Evolutionary conservation across 2,329 filamentous ascomycete species (phyloP).

Genomic region (Venturia oleaginea): DNA sequence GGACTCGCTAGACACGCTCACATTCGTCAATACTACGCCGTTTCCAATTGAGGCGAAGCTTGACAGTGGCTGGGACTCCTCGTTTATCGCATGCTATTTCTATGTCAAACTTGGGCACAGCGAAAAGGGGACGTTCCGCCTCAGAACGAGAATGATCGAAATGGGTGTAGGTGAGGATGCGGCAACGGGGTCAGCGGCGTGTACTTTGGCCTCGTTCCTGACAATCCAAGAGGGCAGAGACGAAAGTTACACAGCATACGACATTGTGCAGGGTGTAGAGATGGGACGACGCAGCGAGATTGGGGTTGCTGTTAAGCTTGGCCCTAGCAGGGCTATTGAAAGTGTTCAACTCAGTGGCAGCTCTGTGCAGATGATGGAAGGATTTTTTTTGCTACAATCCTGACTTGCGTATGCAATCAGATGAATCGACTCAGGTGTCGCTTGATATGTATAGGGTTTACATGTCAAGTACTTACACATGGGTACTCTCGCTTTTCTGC

Average conservation of each 20-base stretch:
- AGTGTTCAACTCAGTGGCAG: slow-evolving; percentile 34
- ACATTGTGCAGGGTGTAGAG: slow-evolving; percentile 42
- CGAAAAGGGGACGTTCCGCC: slow-evolving; percentile 20
- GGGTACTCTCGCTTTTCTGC: not conserved
- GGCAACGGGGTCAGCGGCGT: slow-evolving; percentile 43
- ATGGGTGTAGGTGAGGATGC: slow-evolving; percentile 33
- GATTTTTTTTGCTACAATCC: slow-evolving; percentile 16
- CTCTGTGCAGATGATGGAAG: slow-evolving; percentile 36
- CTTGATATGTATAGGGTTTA: not conserved
- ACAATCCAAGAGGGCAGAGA: slow-evolving; percentile 31
- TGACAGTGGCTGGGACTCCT: slow-evolving; percentile 42
- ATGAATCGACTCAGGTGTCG: not conserved
- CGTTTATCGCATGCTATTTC: slow-evolving; percentile 50
- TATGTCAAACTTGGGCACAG: slow-evolving; percentile 40
- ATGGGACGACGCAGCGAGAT: slow-evolving; percentile 44
- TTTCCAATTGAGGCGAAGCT: slow-evolving; percentile 23
- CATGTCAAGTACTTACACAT: not conserved
- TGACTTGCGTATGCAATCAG: not conserved
- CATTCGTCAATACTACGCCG: slow-evolving; percentile 29
- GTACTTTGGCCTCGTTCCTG: slow-evolving; percentile 36
- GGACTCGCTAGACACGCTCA: slow-evolving; percentile 50
- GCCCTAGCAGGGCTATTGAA: slow-evolving; percentile 28
- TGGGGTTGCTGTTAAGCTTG: slow-evolving; percentile 36
- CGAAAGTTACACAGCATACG: slow-evolving; percentile 28
- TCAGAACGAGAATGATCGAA: slow-evolving; percentile 54